Evolutionary conservation across 2,329 filamentous ascomycete species (phyloP).

Genomic region (Neofusicoccum sp.): DNA sequence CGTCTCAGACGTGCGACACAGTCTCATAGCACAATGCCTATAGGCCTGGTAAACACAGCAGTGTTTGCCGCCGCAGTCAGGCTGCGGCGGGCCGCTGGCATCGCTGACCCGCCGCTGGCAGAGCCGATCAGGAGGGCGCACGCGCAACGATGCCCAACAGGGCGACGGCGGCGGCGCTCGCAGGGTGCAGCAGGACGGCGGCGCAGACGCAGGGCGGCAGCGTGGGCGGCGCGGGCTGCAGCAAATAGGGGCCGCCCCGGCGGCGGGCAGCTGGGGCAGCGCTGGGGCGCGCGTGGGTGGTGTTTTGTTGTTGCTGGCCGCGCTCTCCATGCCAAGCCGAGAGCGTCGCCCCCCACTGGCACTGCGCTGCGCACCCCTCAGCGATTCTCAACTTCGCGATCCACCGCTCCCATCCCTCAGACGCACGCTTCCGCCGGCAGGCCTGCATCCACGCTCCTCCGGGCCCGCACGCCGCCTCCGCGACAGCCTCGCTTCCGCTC

Average conservation of each 20-base stretch:
- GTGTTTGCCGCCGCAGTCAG: background rate
- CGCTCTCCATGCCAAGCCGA: constrained; percentile 3
- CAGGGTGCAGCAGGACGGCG: background rate
- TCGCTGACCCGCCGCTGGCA: background rate
- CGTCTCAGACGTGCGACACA: constrained; percentile 11
- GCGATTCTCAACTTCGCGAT: constrained; percentile 16
- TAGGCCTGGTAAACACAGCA: constrained; percentile 7
- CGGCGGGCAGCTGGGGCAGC: background rate
- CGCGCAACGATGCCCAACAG: constrained; percentile 9
- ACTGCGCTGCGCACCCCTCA: constrained; percentile 4
- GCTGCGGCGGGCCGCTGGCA: constrained; percentile 1
- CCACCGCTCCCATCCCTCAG: constrained; percentile 7
- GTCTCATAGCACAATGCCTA: constrained; percentile 3
- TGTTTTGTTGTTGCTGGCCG: constrained; percentile 4
- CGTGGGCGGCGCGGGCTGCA: constrained; percentile 1
- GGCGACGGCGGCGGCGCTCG: background rate
- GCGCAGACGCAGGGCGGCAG: background rate
- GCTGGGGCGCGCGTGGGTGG: background rate
- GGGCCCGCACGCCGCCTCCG: constrained; percentile 1
- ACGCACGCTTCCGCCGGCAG: constrained; percentile 2
- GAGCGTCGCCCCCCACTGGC: constrained; percentile 8
- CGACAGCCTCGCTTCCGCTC: constrained; percentile 10
- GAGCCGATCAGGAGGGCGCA: constrained; percentile 13
- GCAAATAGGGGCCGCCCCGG: constrained; percentile 4
- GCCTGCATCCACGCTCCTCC: constrained; percentile 7